phyloP scores from a whole-genome alignment of 2,329 filamentous ascomycete species.

The Westerdykella aurantiaca region DNA sequence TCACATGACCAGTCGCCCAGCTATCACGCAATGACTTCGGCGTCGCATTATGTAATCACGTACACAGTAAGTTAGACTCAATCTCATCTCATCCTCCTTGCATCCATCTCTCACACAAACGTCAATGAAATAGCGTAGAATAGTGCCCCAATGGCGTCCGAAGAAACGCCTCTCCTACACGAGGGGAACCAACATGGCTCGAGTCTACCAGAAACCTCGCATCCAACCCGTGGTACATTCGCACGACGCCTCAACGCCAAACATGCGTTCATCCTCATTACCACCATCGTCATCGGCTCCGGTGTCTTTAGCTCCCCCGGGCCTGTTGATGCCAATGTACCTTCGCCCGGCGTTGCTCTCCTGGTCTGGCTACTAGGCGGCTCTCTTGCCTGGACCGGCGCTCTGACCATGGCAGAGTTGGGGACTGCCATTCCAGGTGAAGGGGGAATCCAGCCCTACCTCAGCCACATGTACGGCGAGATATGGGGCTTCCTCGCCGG shows the following conservation, averaged over 20 bases:
- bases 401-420: slow-evolving; percentile 57
- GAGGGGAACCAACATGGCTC: neutral
- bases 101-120: too few species aligned
- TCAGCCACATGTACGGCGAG: slow-evolving; percentile 57
- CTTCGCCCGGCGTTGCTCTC: slow-evolving; percentile 54
- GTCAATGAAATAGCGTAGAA: too few species aligned
- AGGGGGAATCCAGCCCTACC: slow-evolving; percentile 59
- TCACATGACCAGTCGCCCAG: too few species aligned
- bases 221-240: slow-evolving; percentile 23
- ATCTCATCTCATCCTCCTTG: too few species aligned
- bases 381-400: slow-evolving; percentile 59
- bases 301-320: slow-evolving; percentile 62
- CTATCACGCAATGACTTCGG: too few species aligned
- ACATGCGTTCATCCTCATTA: slow-evolving; percentile 52
- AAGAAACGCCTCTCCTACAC: slow-evolving; percentile 3
- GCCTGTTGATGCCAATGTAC: slow-evolving; percentile 58
- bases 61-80: too few species aligned
- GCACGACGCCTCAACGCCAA: slow-evolving; percentile 27
- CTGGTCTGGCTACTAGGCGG: slow-evolving; percentile 59
- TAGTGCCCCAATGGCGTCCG: slow-evolving; percentile 2
- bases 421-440: slow-evolving; percentile 60
- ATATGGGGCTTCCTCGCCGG: slow-evolving; percentile 57
- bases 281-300: slow-evolving; percentile 60
- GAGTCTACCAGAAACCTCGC: neutral
- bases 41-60: too few species aligned